Evolutionary conservation across 345 rosid genomes (phyloP), one percentile per base, ranked within the genome.

Genomic region (Lepidium aucheri): DNA sequence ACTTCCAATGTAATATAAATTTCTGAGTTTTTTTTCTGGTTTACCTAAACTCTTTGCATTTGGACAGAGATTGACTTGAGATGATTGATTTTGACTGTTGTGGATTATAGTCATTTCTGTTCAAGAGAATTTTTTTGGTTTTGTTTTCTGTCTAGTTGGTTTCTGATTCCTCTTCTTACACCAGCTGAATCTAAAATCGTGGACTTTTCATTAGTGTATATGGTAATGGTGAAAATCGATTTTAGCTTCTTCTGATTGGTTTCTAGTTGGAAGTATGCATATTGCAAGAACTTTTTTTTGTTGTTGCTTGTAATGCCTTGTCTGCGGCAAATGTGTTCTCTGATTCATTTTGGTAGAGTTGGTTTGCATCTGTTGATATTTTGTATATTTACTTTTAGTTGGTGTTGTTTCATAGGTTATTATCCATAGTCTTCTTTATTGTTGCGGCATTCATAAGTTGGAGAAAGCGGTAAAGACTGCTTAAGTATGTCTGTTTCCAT

Each of bases 401-500:
- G 60, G 20, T 73, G 15, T 44, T 60, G 52, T 50, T 39, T 20
- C 58, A 33, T 46, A 66, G 68, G 74, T 54, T 69, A 64, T 64
- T 75, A 78, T 33, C n/a, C n/a, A n/a, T 75, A 56, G 65, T 74
- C 42, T 65, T 69, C 56, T 20, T 58, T 43, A 53, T 55, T 43
- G 55, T 63, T 55, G 67, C 58, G 62, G 78, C 36, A 26, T 69
- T 63, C 74, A 63, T 78, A 67, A 69, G 72, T 63, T 69, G 59
- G 68, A 65, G 65, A 75, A 61, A 61, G 66, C 71, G 60, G 59
- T 74, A 60, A 65, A 77, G 65, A 40, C 70, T 67, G 45, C 53
- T 53, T 8, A 81, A 64, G 57, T 67, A 89, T 91, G 96, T 81
- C 94, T 67, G 99, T 95, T 78, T 95, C 99, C 58, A 87, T 91